phyloP scores from a whole-genome alignment of 345 rosid genomes.

The Sisymbrium irio region DNA sequence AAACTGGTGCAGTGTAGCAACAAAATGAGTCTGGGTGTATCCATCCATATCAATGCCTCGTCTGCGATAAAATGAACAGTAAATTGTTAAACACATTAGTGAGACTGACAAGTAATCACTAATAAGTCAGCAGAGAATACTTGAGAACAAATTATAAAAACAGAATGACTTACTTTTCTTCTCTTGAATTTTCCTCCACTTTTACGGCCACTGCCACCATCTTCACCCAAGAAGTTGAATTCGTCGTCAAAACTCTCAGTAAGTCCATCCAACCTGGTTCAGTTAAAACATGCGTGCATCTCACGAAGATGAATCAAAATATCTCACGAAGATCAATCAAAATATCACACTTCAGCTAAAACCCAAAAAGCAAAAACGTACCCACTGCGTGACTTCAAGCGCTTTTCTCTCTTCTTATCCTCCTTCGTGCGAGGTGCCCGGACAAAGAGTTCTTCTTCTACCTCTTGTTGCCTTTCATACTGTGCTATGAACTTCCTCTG shows the following conservation, averaged over 20 bases:
- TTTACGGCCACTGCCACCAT: constrained; percentile 27
- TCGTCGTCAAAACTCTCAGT: constrained; percentile 70
- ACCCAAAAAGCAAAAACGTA: constrained; percentile 31
- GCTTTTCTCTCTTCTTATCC: constrained; percentile 73
- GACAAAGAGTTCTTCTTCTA: constrained; percentile 77
- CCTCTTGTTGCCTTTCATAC: constrained; percentile 58
- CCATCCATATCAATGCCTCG: constrained; percentile 26
- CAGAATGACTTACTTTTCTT: constrained; percentile 50
- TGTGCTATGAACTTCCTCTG: constrained; percentile 52
- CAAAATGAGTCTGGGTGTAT: constrained; percentile 1
- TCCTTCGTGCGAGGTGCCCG: constrained; percentile 68
- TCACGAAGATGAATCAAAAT: too few relatives aligned
- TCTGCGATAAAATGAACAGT: constrained; percentile 17
- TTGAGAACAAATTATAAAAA: not conserved
- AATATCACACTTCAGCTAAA: not conserved
- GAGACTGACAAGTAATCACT: not conserved
- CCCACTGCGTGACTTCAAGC: constrained; percentile 80
- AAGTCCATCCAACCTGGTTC: constrained; percentile 67
- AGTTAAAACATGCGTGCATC: constrained; percentile 12
- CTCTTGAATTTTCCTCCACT: constrained; percentile 51
- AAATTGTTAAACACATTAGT: constrained; percentile 15
- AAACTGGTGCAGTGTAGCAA: constrained; percentile 14
- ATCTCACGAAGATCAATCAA: constrained; percentile 13
- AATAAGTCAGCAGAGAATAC: not conserved
- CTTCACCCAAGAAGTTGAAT: constrained; percentile 53